Conservation (phyloP, 2,329 filamentous ascomycete species). For the Aspergillus arachidicola region DNA sequence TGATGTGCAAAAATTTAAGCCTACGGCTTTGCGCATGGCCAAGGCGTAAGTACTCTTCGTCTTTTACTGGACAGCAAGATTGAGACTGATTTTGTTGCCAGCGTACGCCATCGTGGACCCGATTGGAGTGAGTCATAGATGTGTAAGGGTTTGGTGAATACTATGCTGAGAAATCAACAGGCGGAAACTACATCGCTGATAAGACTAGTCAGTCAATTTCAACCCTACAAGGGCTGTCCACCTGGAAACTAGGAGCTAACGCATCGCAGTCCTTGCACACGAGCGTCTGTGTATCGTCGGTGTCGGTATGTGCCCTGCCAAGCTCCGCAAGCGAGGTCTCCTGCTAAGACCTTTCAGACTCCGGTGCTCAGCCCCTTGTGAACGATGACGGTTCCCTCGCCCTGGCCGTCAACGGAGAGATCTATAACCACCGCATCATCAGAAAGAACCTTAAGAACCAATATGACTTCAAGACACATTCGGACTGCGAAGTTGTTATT, state of each 20-base stretch:
- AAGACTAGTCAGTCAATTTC: slow-evolving; percentile 72
- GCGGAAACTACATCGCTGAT: slow-evolving; percentile 85
- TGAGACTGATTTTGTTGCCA: slow-evolving; percentile 50
- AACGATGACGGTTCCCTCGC: slow-evolving; percentile 87
- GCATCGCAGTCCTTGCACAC: slow-evolving; percentile 79
- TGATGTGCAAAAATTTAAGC: slow-evolving; percentile 95
- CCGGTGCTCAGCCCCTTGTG: slow-evolving; percentile 91
- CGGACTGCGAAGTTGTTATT: slow-evolving; percentile 98
- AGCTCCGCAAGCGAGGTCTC: slow-evolving; percentile 7
- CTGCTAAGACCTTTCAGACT: slow-evolving; percentile 60
- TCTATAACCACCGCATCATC: slow-evolving; percentile 97
- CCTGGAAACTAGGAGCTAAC: slow-evolving; percentile 23
- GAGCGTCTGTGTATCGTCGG: slow-evolving; percentile 97
- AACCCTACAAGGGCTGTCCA: not conserved
- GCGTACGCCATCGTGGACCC: slow-evolving; percentile 91
- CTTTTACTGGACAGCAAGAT: slow-evolving; percentile 4
- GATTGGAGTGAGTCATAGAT: slow-evolving; percentile 83
- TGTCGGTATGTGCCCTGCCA: slow-evolving; percentile 66
- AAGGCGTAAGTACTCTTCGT: slow-evolving; percentile 73
- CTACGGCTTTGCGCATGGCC: slow-evolving; percentile 86
- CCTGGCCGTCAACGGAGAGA: slow-evolving; percentile 97
- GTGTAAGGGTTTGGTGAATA: slow-evolving; percentile 13
- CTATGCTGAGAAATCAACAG: slow-evolving; percentile 49
- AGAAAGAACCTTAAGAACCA: slow-evolving; percentile 80
- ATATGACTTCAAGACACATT: slow-evolving; percentile 98